Conservation (phyloP, 1,139 yeast species). For the Geotrichum cucujoidarum region DNA sequence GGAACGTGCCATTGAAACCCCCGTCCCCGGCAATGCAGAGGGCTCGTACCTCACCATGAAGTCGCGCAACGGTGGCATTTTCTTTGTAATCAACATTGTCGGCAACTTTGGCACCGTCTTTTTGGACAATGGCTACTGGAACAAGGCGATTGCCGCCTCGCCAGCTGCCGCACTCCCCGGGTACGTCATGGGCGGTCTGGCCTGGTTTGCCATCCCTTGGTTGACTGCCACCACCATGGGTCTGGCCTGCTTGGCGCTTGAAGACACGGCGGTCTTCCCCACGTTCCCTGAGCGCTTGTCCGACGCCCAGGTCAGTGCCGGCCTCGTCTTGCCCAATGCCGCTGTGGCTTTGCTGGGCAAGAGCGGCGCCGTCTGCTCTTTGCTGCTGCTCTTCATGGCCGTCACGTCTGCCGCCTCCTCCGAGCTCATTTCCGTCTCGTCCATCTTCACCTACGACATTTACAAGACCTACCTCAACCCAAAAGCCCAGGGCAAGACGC, state of each 20-base stretch:
- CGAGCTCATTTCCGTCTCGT: constrained; percentile 80
- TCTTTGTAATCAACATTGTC: constrained; percentile 74
- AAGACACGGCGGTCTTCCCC: constrained; percentile 65
- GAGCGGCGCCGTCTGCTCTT: constrained; percentile 79
- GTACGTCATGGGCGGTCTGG: constrained; percentile 80
- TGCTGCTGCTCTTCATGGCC: constrained; percentile 77
- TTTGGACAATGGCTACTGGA: constrained; percentile 85
- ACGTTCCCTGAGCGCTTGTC: constrained; percentile 64
- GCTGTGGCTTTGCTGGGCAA: constrained; percentile 79
- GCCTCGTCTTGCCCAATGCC: constrained; percentile 80
- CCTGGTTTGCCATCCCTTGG: constrained; percentile 90
- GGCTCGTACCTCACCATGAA: constrained; percentile 77
- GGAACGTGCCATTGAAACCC: constrained; percentile 51
- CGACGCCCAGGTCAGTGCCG: constrained; percentile 67
- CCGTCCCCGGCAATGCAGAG: constrained; percentile 65
- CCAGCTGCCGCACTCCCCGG: constrained; percentile 89
- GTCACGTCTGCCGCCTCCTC: constrained; percentile 58
- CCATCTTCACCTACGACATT: constrained; percentile 78
- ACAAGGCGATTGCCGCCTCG: constrained; percentile 75
- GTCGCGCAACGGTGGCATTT: constrained; percentile 70
- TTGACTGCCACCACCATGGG: constrained; percentile 81
- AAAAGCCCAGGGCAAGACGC: constrained; percentile 62
- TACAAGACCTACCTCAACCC: constrained; percentile 79
- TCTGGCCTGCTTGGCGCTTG: constrained; percentile 68
- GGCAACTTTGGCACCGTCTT: constrained; percentile 90